phyloP scores from a whole-genome alignment of 352 stramenopile genomes.

The Peronospora destructor region DNA sequence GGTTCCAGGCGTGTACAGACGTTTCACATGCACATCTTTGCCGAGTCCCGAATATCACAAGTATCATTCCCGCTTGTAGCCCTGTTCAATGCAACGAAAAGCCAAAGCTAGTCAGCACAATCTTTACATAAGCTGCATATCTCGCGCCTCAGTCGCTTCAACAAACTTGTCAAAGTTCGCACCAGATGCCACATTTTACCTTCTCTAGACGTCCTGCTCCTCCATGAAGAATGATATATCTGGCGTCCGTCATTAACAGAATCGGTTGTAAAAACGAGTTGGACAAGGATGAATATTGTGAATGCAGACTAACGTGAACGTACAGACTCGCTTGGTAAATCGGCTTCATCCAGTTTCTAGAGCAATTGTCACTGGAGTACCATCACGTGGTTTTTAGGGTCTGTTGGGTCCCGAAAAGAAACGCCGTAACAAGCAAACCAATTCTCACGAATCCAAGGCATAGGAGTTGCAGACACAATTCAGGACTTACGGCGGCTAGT shows the following conservation, averaged over 20 bases:
- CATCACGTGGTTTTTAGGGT: slow-evolving; percentile 60
- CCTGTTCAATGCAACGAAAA: slow-evolving; percentile 17
- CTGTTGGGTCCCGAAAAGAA: slow-evolving; percentile 39
- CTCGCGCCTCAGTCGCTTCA: slow-evolving; percentile 47
- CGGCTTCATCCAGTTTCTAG: slow-evolving; percentile 95
- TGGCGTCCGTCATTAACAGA: slow-evolving; percentile 30
- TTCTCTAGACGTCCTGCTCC: too few relatives aligned
- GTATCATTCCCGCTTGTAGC: slow-evolving; percentile 55
- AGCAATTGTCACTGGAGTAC: slow-evolving; percentile 92
- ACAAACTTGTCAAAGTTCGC: slow-evolving; percentile 77
- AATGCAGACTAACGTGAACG: too few relatives aligned
- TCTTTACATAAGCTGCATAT: background rate
- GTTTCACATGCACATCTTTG: slow-evolving; percentile 78
- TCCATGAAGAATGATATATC: too few relatives aligned
- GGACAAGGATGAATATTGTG: too few relatives aligned
- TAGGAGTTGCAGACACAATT: too few relatives aligned
- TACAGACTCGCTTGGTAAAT: slow-evolving; percentile 95
- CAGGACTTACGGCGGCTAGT: too few relatives aligned
- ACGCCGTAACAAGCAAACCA: slow-evolving; percentile 96
- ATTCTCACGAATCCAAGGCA: slow-evolving; percentile 85
- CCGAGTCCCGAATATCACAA: slow-evolving; percentile 46
- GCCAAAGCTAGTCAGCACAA: background rate
- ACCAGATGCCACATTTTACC: slow-evolving; percentile 59
- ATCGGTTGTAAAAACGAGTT: too few relatives aligned
- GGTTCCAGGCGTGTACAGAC: slow-evolving; percentile 65